Conservation (phyloP, 1,284 basidiomycete species). For the Pholiota adiposa region DNA sequence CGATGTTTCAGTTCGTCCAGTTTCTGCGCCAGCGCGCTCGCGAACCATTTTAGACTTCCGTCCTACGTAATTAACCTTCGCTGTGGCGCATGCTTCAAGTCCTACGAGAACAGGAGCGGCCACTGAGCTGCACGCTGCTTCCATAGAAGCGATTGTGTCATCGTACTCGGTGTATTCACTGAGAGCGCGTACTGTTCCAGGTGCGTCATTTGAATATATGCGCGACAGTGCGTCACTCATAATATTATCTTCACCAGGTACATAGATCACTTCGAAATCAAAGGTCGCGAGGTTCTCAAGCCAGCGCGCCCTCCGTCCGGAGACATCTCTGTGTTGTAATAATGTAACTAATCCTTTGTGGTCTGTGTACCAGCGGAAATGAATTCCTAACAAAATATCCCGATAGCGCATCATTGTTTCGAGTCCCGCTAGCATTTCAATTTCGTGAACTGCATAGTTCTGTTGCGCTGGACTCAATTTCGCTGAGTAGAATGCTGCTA, state of each 20-base stretch:
- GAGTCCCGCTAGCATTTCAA: slow-evolving; percentile 39
- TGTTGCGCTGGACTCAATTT: slow-evolving; percentile 40
- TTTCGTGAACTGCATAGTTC: slow-evolving; percentile 29
- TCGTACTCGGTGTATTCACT: slow-evolving; percentile 30
- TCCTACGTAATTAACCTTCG: neutral
- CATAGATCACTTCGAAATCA: slow-evolving; percentile 32
- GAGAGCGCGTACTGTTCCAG: slow-evolving; percentile 22
- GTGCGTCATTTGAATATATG: slow-evolving; percentile 21
- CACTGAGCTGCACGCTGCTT: neutral
- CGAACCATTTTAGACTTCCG: neutral
- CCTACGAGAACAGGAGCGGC: neutral
- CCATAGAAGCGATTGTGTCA: slow-evolving; percentile 17
- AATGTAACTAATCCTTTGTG: slow-evolving; percentile 39
- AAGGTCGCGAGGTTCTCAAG: slow-evolving; percentile 35
- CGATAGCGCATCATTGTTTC: slow-evolving; percentile 36
- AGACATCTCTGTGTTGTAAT: slow-evolving; percentile 35
- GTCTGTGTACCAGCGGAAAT: slow-evolving; percentile 40
- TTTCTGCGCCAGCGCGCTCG: slow-evolving; percentile 9
- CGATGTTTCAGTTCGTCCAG: slow-evolving; percentile 18
- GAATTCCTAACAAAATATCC: slow-evolving; percentile 33
- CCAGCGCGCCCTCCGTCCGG: slow-evolving; percentile 39
- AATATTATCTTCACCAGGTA: slow-evolving; percentile 31
- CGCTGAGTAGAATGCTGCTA: slow-evolving; percentile 42
- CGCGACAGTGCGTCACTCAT: slow-evolving; percentile 33
- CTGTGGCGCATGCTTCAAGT: neutral